Base-by-base conservation (phyloP, 306 rosid genomes). In the Quercus rubra region DNA sequence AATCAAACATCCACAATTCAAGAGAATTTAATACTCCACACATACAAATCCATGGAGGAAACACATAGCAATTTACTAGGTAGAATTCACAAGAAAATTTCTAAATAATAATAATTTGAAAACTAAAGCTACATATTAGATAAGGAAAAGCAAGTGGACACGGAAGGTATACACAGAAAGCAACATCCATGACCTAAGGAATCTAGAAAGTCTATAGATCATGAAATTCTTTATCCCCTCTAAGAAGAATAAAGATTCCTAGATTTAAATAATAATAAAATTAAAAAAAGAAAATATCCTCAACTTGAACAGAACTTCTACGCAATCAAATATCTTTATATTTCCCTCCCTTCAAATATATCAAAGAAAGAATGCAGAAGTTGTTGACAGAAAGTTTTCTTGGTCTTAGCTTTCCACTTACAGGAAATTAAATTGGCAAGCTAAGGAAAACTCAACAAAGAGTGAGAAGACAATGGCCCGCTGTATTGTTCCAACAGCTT, bases 321-420 rank as follows among this genome's bases (percentile, higher is more conserved):
- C 33, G 62, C 63, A 52, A 70, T 77, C 81, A 66, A 55, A 82
- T 27, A 38, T 23, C 75, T 61, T 31, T 69, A 57, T 55, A 25
- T 13, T 11, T 73, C 73, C 10, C 6, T 25, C 41, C 35, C 19
- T 46, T 9, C 23, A 27, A 61, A 15, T 63, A 63, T 33, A 28
- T 63, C 7, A 62, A 31, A 56, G 23, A 41, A 18, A 61, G 59
- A 17, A 30, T 38, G 31, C 74, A 18, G 17, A 79, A 31, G 12
- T 17, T 15, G 25, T 18, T 14, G 74, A 33, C 20, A 55, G 66
- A 66, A 35, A 38, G 56, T 41, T 55, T 33, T 55, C 49, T 19
- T 38, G 67, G 1, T 31, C 55, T 38, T 77, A 68, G 46, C 38
- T 43, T 66, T 55, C 46, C 46, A 41, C 46, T 41, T 41, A 41